These are phyloP conservation scores for Candida ulmi DNA, from an alignment of 805 yeast species.

Conservation along the genomic window DNA sequence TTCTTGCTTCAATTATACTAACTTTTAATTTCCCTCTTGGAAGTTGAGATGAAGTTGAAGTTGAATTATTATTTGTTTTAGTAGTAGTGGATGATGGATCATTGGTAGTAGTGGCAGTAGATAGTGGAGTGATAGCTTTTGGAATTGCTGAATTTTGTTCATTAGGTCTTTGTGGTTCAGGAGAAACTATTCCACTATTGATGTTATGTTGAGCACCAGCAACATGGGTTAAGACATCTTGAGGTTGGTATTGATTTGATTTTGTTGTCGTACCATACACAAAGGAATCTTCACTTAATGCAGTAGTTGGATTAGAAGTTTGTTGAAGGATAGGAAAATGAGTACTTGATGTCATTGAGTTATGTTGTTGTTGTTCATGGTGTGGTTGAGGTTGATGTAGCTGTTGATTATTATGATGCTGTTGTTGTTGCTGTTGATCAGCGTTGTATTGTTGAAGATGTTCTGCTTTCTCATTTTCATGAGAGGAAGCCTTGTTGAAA, in stretches of 20 bases:
- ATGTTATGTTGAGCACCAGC: constrained; percentile 17
- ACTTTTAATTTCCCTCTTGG: constrained; percentile 84
- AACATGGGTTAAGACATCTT: constrained; percentile 29
- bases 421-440: background rate
- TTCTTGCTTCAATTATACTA: constrained; percentile 73
- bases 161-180: constrained; percentile 1
- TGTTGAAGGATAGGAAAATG: constrained; percentile 36
- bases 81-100: constrained; percentile 7
- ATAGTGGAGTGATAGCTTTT: constrained; percentile 3
- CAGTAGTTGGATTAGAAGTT: constrained; percentile 63
- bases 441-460: background rate
- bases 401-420: too few relatives aligned
- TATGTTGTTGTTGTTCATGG: constrained; percentile 7
- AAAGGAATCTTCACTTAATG: constrained; percentile 53
- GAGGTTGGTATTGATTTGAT: constrained; percentile 28
- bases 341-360: constrained; percentile 5
- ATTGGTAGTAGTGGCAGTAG: constrained; percentile 7
- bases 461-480: background rate
- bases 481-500: constrained; percentile 14
- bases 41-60: constrained; percentile 27
- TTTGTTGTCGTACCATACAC: constrained; percentile 65
- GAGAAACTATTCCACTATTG: constrained; percentile 11
- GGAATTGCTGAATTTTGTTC: constrained; percentile 5
- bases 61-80: constrained; percentile 8
- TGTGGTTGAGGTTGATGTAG: constrained; percentile 1